Evolutionary conservation across 257 asterid genomes (phyloP).

Genomic region (Nicotiana tomentosiformis): DNA sequence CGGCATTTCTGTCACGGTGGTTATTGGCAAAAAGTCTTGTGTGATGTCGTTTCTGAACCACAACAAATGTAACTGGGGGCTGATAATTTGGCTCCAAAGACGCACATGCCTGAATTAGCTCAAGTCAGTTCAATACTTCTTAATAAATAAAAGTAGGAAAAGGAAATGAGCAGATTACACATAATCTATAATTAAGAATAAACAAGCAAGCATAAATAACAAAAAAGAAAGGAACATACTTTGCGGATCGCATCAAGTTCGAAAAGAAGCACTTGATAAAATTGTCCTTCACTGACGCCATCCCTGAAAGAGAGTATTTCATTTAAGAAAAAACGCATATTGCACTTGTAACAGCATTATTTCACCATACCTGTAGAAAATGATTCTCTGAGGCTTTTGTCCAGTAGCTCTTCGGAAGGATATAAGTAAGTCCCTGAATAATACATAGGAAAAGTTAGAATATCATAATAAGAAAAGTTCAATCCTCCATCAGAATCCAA

Average conservation of each 20-base stretch:
- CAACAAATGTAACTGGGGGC: slow-evolving; percentile 95
- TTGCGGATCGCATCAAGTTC: slow-evolving; percentile 95
- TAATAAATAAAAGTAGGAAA: not conserved
- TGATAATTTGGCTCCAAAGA: slow-evolving; percentile 87
- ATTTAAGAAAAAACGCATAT: not conserved
- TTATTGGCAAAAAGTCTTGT: slow-evolving; percentile 82
- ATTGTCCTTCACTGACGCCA: slow-evolving; percentile 98
- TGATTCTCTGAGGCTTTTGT: slow-evolving; percentile 77
- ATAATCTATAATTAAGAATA: not conserved
- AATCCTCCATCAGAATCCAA: not conserved
- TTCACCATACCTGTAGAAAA: slow-evolving; percentile 66
- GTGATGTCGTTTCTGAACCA: slow-evolving; percentile 94
- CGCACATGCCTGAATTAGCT: slow-evolving; percentile 70
- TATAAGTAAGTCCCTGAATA: slow-evolving; percentile 70
- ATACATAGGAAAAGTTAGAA: not conserved
- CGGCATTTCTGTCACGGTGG: slow-evolving; percentile 54
- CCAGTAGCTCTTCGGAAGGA: slow-evolving; percentile 91
- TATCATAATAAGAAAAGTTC: not conserved
- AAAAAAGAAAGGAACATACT: slow-evolving; percentile 31
- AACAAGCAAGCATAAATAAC: not conserved
- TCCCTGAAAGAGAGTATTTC: slow-evolving; percentile 28
- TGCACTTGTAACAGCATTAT: not conserved
- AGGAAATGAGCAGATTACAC: not conserved
- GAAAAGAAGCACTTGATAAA: slow-evolving; percentile 81
- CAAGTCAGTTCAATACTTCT: not conserved